Evolutionary conservation across 2,329 filamentous ascomycete species (phyloP).

Genomic region (Xylariaceae sp.): DNA sequence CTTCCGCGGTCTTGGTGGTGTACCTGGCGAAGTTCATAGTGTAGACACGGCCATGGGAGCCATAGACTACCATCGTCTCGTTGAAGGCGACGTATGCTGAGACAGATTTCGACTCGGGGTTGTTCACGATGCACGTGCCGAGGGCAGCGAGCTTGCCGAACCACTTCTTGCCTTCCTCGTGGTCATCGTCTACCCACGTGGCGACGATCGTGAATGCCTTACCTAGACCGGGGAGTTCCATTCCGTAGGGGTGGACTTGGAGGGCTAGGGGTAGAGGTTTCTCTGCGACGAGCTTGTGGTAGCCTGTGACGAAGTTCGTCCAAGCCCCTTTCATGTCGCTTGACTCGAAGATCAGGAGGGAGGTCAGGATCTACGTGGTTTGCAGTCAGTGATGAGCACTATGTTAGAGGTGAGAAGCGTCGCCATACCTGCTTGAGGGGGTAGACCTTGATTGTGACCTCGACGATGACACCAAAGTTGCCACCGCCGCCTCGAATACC

Average conservation of each 20-base stretch:
- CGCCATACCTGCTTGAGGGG: conserved; percentile 27
- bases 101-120: conserved; percentile 14
- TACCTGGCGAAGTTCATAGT: conserved; percentile 24
- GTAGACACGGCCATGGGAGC: conserved; percentile 19
- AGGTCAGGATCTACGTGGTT: background rate
- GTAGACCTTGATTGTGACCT: conserved; percentile 37
- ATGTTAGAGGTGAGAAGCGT: background rate
- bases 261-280: conserved; percentile 1
- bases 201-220: conserved; percentile 26
- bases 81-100: conserved; percentile 15
- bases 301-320: background rate
- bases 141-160: conserved; percentile 13
- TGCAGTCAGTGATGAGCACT: background rate
- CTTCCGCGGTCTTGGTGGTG: conserved; percentile 25
- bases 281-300: background rate
- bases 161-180: conserved; percentile 22
- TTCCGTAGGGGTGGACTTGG: conserved; percentile 26
- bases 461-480: conserved; percentile 37
- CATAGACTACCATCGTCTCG: conserved; percentile 23
- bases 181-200: conserved; percentile 33
- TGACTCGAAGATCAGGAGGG: conserved; percentile 29
- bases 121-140: conserved; percentile 17
- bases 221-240: conserved; percentile 31
- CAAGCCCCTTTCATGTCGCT: conserved; percentile 22
- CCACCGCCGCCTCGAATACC: conserved; percentile 38